Conservation (phyloP, 225 moss, liverwort and hornwort species). For the Rhytidiadelphus loreus region DNA sequence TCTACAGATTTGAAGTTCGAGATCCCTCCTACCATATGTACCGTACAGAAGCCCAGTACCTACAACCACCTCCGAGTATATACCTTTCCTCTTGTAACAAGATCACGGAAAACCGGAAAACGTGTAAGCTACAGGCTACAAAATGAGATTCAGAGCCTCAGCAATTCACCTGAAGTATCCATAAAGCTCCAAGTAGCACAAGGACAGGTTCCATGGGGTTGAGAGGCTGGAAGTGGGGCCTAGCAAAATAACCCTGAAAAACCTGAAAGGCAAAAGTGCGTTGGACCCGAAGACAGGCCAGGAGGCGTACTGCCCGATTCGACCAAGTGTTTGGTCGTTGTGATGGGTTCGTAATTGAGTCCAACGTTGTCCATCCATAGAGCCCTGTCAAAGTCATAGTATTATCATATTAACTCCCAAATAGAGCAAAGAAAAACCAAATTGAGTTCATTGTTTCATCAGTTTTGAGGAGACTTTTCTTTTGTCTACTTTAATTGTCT, state of each 20-base stretch:
- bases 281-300: constrained; percentile 78
- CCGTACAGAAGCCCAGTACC: background rate
- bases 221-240: constrained; percentile 58
- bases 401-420: background rate
- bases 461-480: background rate
- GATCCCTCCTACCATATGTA: background rate
- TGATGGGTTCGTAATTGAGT: constrained; percentile 60
- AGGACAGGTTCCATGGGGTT: constrained; percentile 76
- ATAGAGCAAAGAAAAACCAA: background rate
- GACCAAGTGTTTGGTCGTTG: constrained; percentile 61
- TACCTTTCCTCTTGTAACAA: background rate
- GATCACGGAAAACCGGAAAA: background rate
- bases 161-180: constrained; percentile 70
- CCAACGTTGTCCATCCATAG: constrained; percentile 78
- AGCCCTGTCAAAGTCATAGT: constrained; percentile 43
- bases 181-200: constrained; percentile 87
- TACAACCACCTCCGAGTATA: background rate
- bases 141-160: background rate
- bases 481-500: background rate
- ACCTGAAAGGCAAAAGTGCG: constrained; percentile 62
- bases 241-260: constrained; percentile 58
- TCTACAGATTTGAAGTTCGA: background rate
- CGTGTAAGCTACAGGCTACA: background rate
- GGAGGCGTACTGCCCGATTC: constrained; percentile 80
- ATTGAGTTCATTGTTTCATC: background rate